A percentile compares a stretch with the other conserved stretches of the same genome.
These are phyloP conservation scores for Rhodotorula graminis DNA, from an alignment of 768 basidiomycete species.

Conservation along the genomic window DNA sequence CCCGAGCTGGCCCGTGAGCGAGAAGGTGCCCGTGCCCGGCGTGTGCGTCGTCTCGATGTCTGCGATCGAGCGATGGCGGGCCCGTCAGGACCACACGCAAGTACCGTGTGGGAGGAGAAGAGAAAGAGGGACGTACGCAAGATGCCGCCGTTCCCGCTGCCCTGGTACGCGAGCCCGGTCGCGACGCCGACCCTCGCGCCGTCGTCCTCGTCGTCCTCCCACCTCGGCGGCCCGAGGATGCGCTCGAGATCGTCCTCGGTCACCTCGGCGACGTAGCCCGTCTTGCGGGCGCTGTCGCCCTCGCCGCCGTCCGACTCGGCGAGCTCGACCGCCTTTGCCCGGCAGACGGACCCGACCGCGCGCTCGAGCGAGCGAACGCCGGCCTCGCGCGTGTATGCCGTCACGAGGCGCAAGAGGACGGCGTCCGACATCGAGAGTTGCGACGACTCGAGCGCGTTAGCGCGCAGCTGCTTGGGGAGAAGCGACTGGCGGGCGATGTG, in stretches of 20 bases:
- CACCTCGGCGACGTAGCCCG: slow-evolving; percentile 58
- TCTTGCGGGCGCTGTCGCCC: slow-evolving; percentile 23
- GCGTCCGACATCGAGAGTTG: slow-evolving; percentile 67
- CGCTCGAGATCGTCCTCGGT: slow-evolving; percentile 69
- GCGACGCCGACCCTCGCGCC: slow-evolving; percentile 21
- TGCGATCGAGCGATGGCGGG: neutral
- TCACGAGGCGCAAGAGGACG: slow-evolving; percentile 61
- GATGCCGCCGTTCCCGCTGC: slow-evolving; percentile 45
- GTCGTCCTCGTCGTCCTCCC: slow-evolving; percentile 61
- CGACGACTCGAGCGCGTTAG: slow-evolving; percentile 64
- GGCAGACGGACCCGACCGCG: slow-evolving; percentile 77
- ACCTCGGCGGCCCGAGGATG: slow-evolving; percentile 73
- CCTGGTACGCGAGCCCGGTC: slow-evolving; percentile 46
- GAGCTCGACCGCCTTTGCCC: slow-evolving; percentile 89
- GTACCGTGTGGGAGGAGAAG: neutral
- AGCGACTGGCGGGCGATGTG: slow-evolving; percentile 82
- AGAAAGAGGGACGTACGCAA: slow-evolving; percentile 10
- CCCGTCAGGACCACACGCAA: neutral
- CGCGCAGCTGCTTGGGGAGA: slow-evolving; percentile 75
- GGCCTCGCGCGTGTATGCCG: slow-evolving; percentile 71
- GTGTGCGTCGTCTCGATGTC: slow-evolving; percentile 77
- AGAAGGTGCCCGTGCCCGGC: slow-evolving; percentile 68
- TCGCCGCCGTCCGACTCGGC: slow-evolving; percentile 54
- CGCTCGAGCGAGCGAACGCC: slow-evolving; percentile 88
- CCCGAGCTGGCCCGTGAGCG: slow-evolving; percentile 76